A percentile compares a stretch with the other conserved stretches of the same genome.
Conservation (phyloP, 148 eudicot genomes). For the Limonium bicolor region DNA sequence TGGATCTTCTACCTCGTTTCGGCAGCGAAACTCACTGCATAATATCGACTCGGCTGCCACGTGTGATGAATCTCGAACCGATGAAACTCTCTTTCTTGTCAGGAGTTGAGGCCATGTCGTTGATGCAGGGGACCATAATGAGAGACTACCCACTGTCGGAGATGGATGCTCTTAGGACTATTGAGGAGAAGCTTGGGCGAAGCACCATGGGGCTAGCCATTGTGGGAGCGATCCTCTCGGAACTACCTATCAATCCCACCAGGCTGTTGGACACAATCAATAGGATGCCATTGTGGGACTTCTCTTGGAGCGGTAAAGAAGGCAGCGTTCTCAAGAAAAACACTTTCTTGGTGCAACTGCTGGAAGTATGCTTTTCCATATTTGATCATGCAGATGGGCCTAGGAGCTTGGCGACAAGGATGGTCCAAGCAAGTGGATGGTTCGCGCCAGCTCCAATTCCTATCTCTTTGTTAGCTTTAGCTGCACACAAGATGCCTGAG, state of each 20-base stretch:
- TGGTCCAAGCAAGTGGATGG: constrained; percentile 93
- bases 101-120: constrained; percentile 81
- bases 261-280: constrained; percentile 80
- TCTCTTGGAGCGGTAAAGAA: constrained; percentile 54
- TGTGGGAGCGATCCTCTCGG: constrained; percentile 78
- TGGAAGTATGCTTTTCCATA: constrained; percentile 94
- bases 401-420: constrained; percentile 71
- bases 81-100: constrained; percentile 81
- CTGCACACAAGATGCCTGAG: constrained; percentile 69
- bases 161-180: constrained; percentile 62
- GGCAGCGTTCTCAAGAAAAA: constrained; percentile 40
- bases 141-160: constrained; percentile 53
- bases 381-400: constrained; percentile 94
- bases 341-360: constrained; percentile 67
- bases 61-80: constrained; percentile 78
- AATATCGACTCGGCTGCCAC: constrained; percentile 70
- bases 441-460: constrained; percentile 84
- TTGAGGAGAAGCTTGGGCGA: constrained; percentile 96
- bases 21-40: constrained; percentile 90
- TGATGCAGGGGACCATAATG: constrained; percentile 65
- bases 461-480: constrained; percentile 46
- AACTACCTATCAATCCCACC: constrained; percentile 87
- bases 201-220: constrained; percentile 73
- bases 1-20: constrained; percentile 95
- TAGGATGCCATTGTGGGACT: constrained; percentile 62